Evolutionary conservation across 441 rosid species (phyloP).

Genomic region (Euphorbia schlechtendalii): DNA sequence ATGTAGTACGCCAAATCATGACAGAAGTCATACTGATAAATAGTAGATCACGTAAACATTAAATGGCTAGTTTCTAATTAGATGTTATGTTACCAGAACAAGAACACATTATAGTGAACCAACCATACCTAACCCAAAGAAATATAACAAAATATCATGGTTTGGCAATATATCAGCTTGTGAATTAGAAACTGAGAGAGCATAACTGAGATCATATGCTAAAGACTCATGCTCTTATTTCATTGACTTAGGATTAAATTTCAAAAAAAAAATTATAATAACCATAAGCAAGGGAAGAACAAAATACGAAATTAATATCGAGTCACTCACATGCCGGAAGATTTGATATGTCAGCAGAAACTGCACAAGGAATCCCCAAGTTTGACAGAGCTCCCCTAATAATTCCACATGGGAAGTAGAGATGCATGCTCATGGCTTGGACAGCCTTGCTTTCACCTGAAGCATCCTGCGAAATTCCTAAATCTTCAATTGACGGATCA

Average conservation of each 20-base stretch:
- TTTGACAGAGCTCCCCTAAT: conserved; percentile 97
- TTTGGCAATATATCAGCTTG: not conserved
- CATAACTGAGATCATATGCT: too few relatives aligned
- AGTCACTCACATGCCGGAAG: conserved; percentile 85
- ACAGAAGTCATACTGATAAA: not conserved
- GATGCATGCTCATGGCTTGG: conserved; percentile 76
- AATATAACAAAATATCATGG: not conserved
- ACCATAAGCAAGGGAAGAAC: too few relatives aligned
- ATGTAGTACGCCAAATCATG: not conserved
- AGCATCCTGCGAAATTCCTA: conserved; percentile 41
- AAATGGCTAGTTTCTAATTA: not conserved
- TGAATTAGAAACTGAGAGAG: not conserved
- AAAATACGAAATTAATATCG: not conserved
- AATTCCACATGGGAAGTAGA: conserved; percentile 94
- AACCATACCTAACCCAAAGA: not conserved
- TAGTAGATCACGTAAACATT: not conserved
- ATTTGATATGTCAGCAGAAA: conserved; percentile 88
- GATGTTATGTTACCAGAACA: not conserved
- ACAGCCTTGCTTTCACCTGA: conserved; percentile 59
- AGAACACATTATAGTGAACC: not conserved
- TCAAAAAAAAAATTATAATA: not conserved
- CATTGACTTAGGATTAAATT: not conserved
- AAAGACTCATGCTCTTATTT: too few relatives aligned
- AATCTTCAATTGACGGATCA: conserved; percentile 53
- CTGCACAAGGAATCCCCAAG: conserved; percentile 93